Conservation (phyloP, 2,329 filamentous ascomycete species). For the Nigrospora osmanthi region DNA sequence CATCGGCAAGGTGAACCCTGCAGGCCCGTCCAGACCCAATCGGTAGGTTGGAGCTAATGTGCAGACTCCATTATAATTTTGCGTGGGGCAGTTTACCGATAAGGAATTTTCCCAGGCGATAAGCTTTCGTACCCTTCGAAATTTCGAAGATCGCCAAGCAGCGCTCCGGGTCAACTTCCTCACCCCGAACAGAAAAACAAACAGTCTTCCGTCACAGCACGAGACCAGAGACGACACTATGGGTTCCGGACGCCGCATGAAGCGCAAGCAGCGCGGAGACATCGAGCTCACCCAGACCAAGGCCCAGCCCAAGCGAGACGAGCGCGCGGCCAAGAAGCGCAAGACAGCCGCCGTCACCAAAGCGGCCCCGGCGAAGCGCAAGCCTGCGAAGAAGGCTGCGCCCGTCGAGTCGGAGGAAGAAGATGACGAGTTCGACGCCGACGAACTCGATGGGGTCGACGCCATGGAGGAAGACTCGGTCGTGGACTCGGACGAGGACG, state of each 20-base stretch:
- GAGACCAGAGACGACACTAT: not conserved
- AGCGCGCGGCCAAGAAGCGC: constrained; percentile 64
- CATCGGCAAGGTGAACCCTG: too few species aligned
- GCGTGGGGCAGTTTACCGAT: too few species aligned
- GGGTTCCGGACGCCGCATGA: constrained; percentile 2
- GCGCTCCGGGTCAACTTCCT: too few species aligned
- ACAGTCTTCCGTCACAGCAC: not conserved
- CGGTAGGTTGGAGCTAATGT: too few species aligned
- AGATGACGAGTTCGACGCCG: constrained; percentile 25
- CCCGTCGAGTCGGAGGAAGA: constrained; percentile 9
- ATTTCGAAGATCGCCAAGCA: too few species aligned
- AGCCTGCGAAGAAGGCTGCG: constrained; percentile 19
- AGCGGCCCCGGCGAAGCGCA: constrained; percentile 27
- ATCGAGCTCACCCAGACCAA: not conserved
- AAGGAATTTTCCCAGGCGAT: too few species aligned
- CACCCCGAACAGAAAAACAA: not conserved
- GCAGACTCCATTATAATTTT: too few species aligned
- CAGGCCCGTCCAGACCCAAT: too few species aligned
- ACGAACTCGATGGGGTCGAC: constrained; percentile 14
- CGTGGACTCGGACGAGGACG: constrained; percentile 65
- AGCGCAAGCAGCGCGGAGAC: constrained; percentile 1
- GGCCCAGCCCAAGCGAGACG: constrained; percentile 36
- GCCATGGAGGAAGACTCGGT: constrained; percentile 43
- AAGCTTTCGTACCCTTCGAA: too few species aligned
- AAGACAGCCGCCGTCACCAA: constrained; percentile 21